Percentiles rank a stretch among this genome's conserved stretches.
These are phyloP conservation scores for Tuber brumale DNA, from an alignment of 495 filamentous ascomycete genomes.

Conservation along the genomic window DNA sequence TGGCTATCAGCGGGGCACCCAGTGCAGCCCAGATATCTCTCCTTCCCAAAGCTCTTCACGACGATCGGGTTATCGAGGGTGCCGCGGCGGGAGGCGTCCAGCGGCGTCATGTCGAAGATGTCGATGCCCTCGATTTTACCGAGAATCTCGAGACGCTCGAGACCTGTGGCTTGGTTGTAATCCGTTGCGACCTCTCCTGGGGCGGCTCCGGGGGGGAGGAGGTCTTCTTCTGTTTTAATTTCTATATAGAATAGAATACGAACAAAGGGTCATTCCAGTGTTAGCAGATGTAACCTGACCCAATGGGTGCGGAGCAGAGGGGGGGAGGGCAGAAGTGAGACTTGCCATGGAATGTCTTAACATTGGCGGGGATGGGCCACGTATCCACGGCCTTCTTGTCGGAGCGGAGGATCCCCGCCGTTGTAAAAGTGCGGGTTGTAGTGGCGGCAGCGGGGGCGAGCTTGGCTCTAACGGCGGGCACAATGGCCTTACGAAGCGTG, in stretches of 20 bases:
- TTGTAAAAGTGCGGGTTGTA: conserved; percentile 15
- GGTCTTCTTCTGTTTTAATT: conserved; percentile 71
- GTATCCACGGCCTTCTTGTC: conserved; percentile 17
- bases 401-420: conserved; percentile 21
- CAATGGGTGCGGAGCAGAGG: conserved; percentile 1
- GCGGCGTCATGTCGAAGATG: conserved; percentile 94
- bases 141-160: conserved; percentile 96
- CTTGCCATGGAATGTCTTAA: neutral
- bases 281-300: neutral
- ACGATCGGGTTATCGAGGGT: conserved; percentile 84
- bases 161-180: conserved; percentile 86
- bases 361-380: neutral
- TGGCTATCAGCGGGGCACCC: conserved; percentile 89
- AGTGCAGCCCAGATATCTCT: conserved; percentile 86
- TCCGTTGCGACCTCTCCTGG: conserved; percentile 85
- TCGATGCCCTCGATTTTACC: conserved; percentile 99
- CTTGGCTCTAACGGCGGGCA: neutral
- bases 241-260: conserved; percentile 52
- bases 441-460: conserved; percentile 3
- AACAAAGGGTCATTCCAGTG: neutral
- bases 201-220: conserved; percentile 71
- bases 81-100: conserved; percentile 85
- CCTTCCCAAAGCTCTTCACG: conserved; percentile 82
- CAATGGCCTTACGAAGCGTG: neutral
- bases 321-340: neutral